Conservation (phyloP, 1,139 yeast genomes). For the Arxiozyma bovina region DNA sequence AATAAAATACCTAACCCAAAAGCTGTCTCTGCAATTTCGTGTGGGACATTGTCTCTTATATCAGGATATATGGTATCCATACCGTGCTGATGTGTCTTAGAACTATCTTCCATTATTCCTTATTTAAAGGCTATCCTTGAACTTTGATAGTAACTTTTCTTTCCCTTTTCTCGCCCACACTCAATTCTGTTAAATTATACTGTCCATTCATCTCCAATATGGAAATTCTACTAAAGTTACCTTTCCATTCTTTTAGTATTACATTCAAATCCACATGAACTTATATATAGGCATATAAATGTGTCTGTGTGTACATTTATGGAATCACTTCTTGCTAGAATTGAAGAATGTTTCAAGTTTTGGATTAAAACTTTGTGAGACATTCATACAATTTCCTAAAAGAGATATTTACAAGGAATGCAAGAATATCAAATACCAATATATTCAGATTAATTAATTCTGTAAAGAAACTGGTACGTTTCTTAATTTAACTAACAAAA, state of each 20-base stretch:
- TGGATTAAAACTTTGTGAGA: neutral
- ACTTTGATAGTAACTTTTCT: too few relatives aligned
- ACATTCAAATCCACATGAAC: too few relatives aligned
- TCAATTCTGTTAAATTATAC: neutral
- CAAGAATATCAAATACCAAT: neutral
- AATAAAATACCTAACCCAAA: slow-evolving; percentile 35
- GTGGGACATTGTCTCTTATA: slow-evolving; percentile 31
- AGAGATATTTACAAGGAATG: slow-evolving; percentile 6
- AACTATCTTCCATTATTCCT: neutral
- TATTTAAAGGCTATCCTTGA: too few relatives aligned
- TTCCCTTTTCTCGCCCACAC: neutral
- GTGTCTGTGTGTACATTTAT: neutral
- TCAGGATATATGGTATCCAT: slow-evolving; percentile 21
- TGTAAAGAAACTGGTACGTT: neutral
- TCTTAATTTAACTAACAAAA: too few relatives aligned
- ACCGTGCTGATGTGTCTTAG: neutral
- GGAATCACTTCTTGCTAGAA: neutral
- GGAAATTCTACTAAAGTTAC: neutral
- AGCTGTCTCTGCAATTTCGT: slow-evolving; percentile 35
- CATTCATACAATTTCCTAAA: slow-evolving; percentile 3
- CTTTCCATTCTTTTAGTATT: neutral
- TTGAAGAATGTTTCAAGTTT: neutral
- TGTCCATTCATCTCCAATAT: neutral
- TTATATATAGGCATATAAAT: neutral
- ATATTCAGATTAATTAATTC: too few relatives aligned